phyloP scores from a whole-genome alignment of 2,329 filamentous ascomycete species.

The Exophiala sp. region DNA sequence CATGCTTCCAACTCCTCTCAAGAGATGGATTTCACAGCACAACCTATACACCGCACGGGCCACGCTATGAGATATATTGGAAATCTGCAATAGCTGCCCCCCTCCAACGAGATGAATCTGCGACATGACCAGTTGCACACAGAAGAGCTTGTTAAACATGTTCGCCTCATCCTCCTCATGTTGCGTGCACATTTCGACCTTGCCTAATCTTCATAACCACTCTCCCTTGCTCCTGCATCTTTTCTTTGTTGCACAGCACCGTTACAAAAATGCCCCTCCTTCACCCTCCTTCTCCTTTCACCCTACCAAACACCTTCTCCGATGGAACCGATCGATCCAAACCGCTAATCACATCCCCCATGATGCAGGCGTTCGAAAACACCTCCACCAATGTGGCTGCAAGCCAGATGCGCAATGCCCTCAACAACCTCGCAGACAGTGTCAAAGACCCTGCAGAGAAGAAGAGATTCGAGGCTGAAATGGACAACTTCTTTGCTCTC shows the following conservation, averaged over 20 bases:
- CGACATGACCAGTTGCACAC: slow-evolving; percentile 2
- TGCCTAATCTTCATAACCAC: background rate
- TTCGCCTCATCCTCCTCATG: slow-evolving; percentile 9
- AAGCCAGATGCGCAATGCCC: slow-evolving; percentile 96
- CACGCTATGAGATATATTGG: background rate
- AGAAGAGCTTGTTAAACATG: background rate
- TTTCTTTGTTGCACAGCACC: background rate
- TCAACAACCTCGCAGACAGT: slow-evolving; percentile 87
- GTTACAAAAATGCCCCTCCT: slow-evolving; percentile 17
- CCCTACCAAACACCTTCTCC: slow-evolving; percentile 3
- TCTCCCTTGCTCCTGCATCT: background rate
- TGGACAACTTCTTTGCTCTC: slow-evolving; percentile 99
- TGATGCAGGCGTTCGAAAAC: slow-evolving; percentile 88
- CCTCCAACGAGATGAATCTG: background rate
- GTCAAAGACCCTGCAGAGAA: slow-evolving; percentile 72
- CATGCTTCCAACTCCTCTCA: background rate
- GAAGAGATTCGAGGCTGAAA: slow-evolving; percentile 93
- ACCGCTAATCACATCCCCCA: slow-evolving; percentile 19
- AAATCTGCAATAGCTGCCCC: no score
- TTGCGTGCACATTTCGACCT: slow-evolving; percentile 3
- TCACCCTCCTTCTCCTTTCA: slow-evolving; percentile 5
- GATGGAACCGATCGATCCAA: background rate
- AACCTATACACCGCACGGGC: slow-evolving; percentile 11
- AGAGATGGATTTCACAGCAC: slow-evolving; percentile 5
- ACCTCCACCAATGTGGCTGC: slow-evolving; percentile 97